Evolutionary conservation across 202 grass and related monocot species (phyloP).

Genomic region (Carex arenaria): DNA sequence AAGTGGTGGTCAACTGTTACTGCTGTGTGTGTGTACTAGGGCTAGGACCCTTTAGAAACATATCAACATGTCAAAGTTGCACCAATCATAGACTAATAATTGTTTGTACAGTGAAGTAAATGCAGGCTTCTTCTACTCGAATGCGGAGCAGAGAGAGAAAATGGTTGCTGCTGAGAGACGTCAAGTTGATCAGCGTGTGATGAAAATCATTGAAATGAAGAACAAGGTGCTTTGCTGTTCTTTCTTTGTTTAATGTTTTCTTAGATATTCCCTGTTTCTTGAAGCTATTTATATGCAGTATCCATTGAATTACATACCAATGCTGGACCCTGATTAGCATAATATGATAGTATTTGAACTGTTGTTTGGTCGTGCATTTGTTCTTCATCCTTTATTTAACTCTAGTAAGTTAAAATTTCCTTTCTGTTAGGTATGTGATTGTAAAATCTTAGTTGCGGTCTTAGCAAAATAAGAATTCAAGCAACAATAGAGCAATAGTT

Average conservation of each 20-base stretch:
- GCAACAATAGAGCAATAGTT: neutral
- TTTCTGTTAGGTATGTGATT: neutral
- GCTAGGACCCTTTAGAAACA: neutral
- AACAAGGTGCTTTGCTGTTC: constrained; percentile 43
- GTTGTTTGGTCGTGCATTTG: neutral
- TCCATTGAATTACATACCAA: neutral
- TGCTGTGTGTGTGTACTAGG: neutral
- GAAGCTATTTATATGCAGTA: neutral
- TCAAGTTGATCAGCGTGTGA: constrained; percentile 94
- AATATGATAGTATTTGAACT: neutral
- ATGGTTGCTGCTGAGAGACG: constrained; percentile 91
- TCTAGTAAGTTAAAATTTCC: neutral
- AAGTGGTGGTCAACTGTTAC: neutral
- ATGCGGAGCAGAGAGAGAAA: constrained; percentile 92
- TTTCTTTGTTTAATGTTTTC: constrained; percentile 1
- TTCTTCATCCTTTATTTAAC: neutral
- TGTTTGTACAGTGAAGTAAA: constrained; percentile 81
- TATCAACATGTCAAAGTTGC: neutral
- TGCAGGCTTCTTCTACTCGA: constrained; percentile 98
- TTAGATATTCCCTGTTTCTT: neutral
- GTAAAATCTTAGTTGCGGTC: neutral
- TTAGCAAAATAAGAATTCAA: neutral
- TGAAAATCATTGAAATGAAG: constrained; percentile 93
- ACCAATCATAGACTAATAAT: neutral
- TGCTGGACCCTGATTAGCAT: constrained; percentile 9